Conservation (phyloP, 176 grass and related monocot species). For the Leersia perrieri region DNA sequence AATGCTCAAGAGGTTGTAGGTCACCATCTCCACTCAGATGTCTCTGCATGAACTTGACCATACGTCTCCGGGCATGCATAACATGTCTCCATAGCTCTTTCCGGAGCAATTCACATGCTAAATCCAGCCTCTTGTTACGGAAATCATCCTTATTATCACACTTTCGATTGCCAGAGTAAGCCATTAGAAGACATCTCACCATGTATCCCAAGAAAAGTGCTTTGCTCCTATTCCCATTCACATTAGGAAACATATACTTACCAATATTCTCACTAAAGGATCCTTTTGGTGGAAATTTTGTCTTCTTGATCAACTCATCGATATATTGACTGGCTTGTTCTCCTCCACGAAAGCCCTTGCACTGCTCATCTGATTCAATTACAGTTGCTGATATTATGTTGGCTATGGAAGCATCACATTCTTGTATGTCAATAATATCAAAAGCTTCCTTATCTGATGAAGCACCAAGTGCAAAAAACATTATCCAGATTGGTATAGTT, state of each 20-base stretch:
- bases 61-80: slow-evolving; percentile 49
- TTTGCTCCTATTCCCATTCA: slow-evolving; percentile 53
- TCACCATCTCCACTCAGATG: slow-evolving; percentile 64
- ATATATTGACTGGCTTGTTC: slow-evolving; percentile 57
- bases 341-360: slow-evolving; percentile 47
- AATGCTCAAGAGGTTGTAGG: slow-evolving; percentile 49
- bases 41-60: slow-evolving; percentile 81
- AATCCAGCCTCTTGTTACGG: slow-evolving; percentile 79
- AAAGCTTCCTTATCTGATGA: slow-evolving; percentile 79
- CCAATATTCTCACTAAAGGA: slow-evolving; percentile 71
- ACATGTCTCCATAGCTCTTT: slow-evolving; percentile 67
- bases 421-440: slow-evolving; percentile 71
- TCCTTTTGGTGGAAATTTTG: slow-evolving; percentile 72
- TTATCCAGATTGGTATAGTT: slow-evolving; percentile 66
- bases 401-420: slow-evolving; percentile 51
- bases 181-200: slow-evolving; percentile 79
- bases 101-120: slow-evolving; percentile 63
- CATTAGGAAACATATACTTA: slow-evolving; percentile 58
- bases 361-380: slow-evolving; percentile 54
- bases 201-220: slow-evolving; percentile 80
- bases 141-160: slow-evolving; percentile 92
- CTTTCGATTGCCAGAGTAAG: slow-evolving; percentile 61
- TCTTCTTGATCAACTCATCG: slow-evolving; percentile 44
- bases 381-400: slow-evolving; percentile 76
- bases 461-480: slow-evolving; percentile 79